Evolutionary conservation across 305 asterid genomes (phyloP).

Genomic region (Vinca major): DNA sequence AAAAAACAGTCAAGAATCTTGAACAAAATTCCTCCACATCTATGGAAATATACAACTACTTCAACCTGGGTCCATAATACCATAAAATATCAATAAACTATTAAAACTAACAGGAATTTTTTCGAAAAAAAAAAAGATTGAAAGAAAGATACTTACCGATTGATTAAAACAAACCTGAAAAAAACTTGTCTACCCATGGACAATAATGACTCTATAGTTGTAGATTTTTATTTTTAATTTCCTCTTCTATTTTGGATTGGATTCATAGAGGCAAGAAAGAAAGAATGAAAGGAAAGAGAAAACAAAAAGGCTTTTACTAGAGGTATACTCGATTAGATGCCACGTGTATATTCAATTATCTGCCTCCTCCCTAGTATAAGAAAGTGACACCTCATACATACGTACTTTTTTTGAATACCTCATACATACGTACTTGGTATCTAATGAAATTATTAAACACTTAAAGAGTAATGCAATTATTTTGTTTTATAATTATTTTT

Average conservation of each 20-base stretch:
- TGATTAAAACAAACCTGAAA: constrained; percentile 4
- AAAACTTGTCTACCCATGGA: neutral
- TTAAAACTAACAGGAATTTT: constrained; percentile 1
- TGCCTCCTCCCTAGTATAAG: no score
- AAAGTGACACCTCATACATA: no score
- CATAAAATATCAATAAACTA: constrained; percentile 19
- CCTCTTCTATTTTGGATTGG: no score
- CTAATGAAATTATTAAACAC: no score
- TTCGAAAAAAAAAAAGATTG: neutral
- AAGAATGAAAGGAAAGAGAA: no score
- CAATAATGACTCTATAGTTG: constrained; percentile 11
- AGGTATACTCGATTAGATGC: no score
- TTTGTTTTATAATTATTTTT: no score
- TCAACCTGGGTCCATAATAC: constrained; percentile 15
- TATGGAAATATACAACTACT: constrained; percentile 6
- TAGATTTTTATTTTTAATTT: constrained; percentile 8
- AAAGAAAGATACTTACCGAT: constrained; percentile 9
- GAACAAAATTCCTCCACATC: constrained; percentile 16
- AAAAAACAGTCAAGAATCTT: constrained; percentile 17
- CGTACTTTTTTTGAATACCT: no score
- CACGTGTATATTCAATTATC: no score
- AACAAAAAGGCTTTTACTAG: no score
- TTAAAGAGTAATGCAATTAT: no score
- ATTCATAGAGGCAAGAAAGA: constrained; percentile 20
- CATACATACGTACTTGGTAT: no score